Evolutionary conservation across 2,329 filamentous ascomycete species (phyloP), one percentile per base, ranked within the genome.

Genomic region (Didymella exigua): DNA sequence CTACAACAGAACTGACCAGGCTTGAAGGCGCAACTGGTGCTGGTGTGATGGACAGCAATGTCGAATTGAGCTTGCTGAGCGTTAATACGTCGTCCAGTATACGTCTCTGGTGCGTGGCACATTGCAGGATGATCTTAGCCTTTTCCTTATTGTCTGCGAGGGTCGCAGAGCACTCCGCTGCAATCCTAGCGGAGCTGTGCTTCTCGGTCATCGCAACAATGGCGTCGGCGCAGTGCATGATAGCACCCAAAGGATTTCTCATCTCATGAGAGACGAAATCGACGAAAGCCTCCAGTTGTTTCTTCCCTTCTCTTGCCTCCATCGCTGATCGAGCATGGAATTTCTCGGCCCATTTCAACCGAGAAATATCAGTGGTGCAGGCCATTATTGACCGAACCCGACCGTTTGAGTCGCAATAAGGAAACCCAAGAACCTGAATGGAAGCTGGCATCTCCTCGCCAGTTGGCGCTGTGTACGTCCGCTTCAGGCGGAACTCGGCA

Each of bases 51-150:
- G 71, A 64, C 3, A 79, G 58, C 8, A 79, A 66, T 26, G 68
- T 74, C 0, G 75, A 75, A 42, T 78, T 75, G 5, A 79, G 68
- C 40, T 78, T 78, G n/a, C 72, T 75, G n/a, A 78, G 61, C 1
- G 76, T 78, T 1, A 79, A 61, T 9, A 79, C 71, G 54, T 80
- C 78, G 54, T 79, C 77, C 4, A 79, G 74, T 18, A 80, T 79
- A 11, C 74, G 63, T 53, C 77, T 78, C 48, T 78, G 76, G 51
- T 79, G 77, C 24, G 74, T 71, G 3, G 73, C 74, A 58, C 77
- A 79, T 16, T 75, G 66, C 19, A 75, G 71, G 53, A 79, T 77
- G 23, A 74, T 77, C 38, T 76, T 65, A 9, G 71, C 72, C 14
- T 70, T 62, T n/a, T 69, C 63, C 11, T 62, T 49, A 16, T 63